Conservation (phyloP, 176 grass and related monocot species). For the Aegilops longissima region DNA sequence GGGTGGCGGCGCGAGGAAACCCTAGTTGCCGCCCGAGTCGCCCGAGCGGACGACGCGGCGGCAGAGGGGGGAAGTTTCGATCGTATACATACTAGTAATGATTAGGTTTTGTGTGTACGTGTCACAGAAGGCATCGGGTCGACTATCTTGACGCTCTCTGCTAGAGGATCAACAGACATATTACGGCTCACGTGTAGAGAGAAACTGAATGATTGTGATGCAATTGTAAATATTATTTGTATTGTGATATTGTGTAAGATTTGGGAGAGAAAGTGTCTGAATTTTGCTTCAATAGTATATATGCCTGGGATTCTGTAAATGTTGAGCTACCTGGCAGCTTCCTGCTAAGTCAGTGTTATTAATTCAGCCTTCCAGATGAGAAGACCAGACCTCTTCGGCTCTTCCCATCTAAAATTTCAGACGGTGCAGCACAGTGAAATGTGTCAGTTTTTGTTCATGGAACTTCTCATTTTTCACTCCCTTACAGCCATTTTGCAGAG, state of each 20-base stretch:
- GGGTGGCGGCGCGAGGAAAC: too few relatives aligned
- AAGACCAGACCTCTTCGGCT: background rate
- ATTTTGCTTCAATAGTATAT: background rate
- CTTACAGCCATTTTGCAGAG: background rate
- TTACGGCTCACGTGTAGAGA: conserved; percentile 15
- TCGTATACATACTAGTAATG: too few relatives aligned
- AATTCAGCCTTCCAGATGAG: background rate
- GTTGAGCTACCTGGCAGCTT: background rate
- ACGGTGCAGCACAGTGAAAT: background rate
- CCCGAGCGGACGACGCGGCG: too few relatives aligned
- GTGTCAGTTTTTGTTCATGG: background rate
- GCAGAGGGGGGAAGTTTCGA: too few relatives aligned
- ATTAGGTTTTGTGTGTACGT: too few relatives aligned
- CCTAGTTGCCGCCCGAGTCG: too few relatives aligned
- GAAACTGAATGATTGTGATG: conserved; percentile 20
- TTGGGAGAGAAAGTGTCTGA: background rate
- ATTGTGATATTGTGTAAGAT: background rate
- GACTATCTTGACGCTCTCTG: conserved; percentile 75
- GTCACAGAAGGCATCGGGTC: conserved; percentile 82
- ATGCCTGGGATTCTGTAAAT: background rate
- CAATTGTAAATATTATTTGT: conserved; percentile 9
- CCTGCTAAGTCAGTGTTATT: background rate
- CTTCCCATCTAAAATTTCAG: background rate
- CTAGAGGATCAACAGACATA: conserved; percentile 77
- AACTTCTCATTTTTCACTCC: background rate